Evolutionary conservation across 1,284 basidiomycete genomes (phyloP), one percentile per base, ranked within the genome.

Genomic region (Grifola frondosa): DNA sequence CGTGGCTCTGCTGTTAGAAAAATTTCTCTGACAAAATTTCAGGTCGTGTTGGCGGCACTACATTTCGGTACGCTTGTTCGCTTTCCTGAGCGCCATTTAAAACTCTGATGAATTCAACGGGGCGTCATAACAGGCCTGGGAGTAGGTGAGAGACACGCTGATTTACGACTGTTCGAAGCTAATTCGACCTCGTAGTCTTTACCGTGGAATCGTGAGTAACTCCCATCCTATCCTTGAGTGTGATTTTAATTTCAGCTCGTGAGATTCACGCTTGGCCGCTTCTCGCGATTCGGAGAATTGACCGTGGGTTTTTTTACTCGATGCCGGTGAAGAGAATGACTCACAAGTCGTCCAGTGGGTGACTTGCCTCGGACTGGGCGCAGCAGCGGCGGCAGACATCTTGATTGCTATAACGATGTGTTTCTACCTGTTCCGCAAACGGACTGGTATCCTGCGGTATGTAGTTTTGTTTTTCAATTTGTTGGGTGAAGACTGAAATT

Each of bases 401-500:
- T 30, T 58, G 29, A 65, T 65, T 31, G 62, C 61, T 8, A 31
- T 44, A 6, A 54, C 62, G 11, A 62, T 63, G 50, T 60, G 60
- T 30, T 61, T 57, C 25, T 62, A 58, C 31, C 47, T 65, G 16
- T 53, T 52, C 33, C 54, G 44, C 29, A 62, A 58, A 24, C 57
- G 61, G 5, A 65, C 62, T 4, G 63, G 62, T 1, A 59, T 64
- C 29, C 55, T 53, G 42, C 42, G 56, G 62, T 64, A 23, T 10
- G 58, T 42, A 2, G 8, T 13, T 15, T 20, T 21, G 17, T 4
- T 9, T 8, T 5, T 16, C 17, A 25, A 6, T 15, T 15, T 13
- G 1, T 12, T 26, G 24, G 33, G 24, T 13, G 4, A 31, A 30
- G 19, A 35, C n/a, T 31, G 17, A 28, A 26, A n/a, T 28, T 16